Evolutionary conservation across 2,329 filamentous ascomycete genomes (phyloP).

Genomic region (Claviceps sp.): DNA sequence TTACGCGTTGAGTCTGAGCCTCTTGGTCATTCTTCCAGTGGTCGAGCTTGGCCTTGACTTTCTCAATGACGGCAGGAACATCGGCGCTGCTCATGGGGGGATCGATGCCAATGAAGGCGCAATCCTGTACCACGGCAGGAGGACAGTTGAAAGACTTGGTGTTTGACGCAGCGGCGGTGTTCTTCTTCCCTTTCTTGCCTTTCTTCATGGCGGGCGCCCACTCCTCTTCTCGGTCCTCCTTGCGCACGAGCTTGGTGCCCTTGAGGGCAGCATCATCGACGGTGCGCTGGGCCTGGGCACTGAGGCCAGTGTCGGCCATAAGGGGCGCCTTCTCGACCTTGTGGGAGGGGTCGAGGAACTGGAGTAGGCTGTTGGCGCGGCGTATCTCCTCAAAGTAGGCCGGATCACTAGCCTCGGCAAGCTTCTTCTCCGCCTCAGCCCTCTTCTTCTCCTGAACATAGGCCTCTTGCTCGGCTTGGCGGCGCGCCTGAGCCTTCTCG

Average conservation of each 20-base stretch:
- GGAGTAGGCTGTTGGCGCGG: slow-evolving; percentile 73
- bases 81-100: slow-evolving; percentile 79
- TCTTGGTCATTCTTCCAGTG: slow-evolving; percentile 88
- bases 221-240: slow-evolving; percentile 77
- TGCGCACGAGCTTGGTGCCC: slow-evolving; percentile 70
- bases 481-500: slow-evolving; percentile 61
- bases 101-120: slow-evolving; percentile 70
- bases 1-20: slow-evolving; percentile 78
- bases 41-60: slow-evolving; percentile 82
- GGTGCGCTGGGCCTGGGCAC: slow-evolving; percentile 66
- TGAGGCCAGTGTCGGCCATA: slow-evolving; percentile 56
- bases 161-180: slow-evolving; percentile 31
- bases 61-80: slow-evolving; percentile 66
- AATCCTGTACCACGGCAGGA: slow-evolving; percentile 83
- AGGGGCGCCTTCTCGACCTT: slow-evolving; percentile 52
- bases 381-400: slow-evolving; percentile 91
- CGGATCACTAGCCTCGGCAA: slow-evolving; percentile 69
- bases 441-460: slow-evolving; percentile 60
- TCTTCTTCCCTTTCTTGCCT: slow-evolving; percentile 73
- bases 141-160: slow-evolving; percentile 64
- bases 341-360: slow-evolving; percentile 74
- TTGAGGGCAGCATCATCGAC: slow-evolving; percentile 77
- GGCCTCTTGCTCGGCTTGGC: slow-evolving; percentile 67
- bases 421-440: slow-evolving; percentile 60
- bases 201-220: slow-evolving; percentile 73